These are phyloP conservation scores for Zygoascus bituminiphila DNA, from an alignment of 805 yeast genomes.

Conservation along the genomic window DNA sequence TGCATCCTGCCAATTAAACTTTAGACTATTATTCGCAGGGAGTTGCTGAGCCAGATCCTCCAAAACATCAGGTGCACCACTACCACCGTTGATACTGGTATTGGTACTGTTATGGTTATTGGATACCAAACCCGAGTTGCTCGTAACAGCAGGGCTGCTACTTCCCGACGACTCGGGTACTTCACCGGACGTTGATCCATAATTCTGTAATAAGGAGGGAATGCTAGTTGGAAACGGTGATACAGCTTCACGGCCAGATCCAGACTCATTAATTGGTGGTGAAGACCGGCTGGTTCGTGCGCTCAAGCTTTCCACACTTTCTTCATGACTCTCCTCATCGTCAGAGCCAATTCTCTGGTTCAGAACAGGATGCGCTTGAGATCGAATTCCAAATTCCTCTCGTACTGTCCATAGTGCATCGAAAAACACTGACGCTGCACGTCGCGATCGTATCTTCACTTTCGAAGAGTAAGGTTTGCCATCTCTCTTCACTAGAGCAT, in stretches of 20 bases:
- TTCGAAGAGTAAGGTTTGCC: constrained; percentile 19
- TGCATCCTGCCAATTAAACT: constrained; percentile 34
- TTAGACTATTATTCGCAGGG: background rate
- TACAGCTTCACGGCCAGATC: background rate
- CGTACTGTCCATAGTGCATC: constrained; percentile 80
- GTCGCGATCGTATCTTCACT: constrained; percentile 58
- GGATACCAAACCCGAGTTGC: background rate
- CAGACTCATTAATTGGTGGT: background rate
- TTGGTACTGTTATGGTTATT: background rate
- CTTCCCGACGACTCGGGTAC: background rate
- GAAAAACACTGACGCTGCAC: constrained; percentile 89
- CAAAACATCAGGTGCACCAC: background rate
- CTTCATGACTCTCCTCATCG: constrained; percentile 6
- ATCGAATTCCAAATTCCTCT: constrained; percentile 60
- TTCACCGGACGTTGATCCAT: too few relatives aligned
- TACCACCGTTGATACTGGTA: background rate
- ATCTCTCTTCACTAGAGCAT: constrained; percentile 49
- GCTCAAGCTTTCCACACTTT: background rate
- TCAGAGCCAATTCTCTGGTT: constrained; percentile 14
- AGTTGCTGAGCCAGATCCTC: background rate
- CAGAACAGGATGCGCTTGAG: constrained; percentile 30
- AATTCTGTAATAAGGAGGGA: too few relatives aligned
- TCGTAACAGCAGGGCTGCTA: background rate
- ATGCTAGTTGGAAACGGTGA: too few relatives aligned
- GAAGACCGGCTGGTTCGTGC: background rate